A percentile compares a stretch with the other conserved stretches of the same genome.
phyloP scores from a whole-genome alignment of 1,284 basidiomycete species.

The Rugosomyces carneus region DNA sequence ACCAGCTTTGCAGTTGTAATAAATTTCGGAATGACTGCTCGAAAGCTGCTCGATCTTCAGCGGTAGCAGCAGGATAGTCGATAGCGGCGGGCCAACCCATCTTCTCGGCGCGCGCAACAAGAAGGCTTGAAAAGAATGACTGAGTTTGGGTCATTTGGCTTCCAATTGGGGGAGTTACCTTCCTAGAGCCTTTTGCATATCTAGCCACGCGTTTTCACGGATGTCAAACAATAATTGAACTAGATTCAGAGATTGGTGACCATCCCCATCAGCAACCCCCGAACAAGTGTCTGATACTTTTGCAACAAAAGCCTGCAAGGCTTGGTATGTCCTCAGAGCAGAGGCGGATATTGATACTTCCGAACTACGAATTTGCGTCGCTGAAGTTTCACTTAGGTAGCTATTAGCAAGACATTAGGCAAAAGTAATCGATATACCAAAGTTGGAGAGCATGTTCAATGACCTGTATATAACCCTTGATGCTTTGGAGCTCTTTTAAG shows the following conservation, averaged over 20 bases:
- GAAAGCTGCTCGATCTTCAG: slow-evolving; percentile 55
- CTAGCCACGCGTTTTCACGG: slow-evolving; percentile 64
- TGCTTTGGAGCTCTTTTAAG: slow-evolving; percentile 68
- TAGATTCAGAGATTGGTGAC: slow-evolving; percentile 47
- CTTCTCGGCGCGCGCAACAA: slow-evolving; percentile 61
- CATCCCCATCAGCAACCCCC: slow-evolving; percentile 39
- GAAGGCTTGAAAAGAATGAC: slow-evolving; percentile 35
- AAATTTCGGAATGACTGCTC: slow-evolving; percentile 72
- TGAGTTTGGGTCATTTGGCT: neutral
- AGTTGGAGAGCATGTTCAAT: slow-evolving; percentile 66
- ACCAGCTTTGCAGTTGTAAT: slow-evolving; percentile 75
- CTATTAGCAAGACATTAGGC: neutral
- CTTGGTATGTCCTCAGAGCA: slow-evolving; percentile 52
- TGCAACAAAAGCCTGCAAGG: slow-evolving; percentile 54
- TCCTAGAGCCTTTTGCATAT: slow-evolving; percentile 61
- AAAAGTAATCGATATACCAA: slow-evolving; percentile 43
- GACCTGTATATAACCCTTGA: slow-evolving; percentile 71
- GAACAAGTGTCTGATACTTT: slow-evolving; percentile 39
- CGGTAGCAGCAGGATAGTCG: slow-evolving; percentile 48
- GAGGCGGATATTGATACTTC: slow-evolving; percentile 33
- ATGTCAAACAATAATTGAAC: slow-evolving; percentile 53
- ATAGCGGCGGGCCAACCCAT: slow-evolving; percentile 79
- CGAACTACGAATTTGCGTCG: slow-evolving; percentile 37
- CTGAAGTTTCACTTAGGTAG: slow-evolving; percentile 46
- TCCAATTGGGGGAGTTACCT: slow-evolving; percentile 37